Evolutionary conservation across 768 basidiomycete species (phyloP).

Genomic region (Naganishia randhawae): DNA sequence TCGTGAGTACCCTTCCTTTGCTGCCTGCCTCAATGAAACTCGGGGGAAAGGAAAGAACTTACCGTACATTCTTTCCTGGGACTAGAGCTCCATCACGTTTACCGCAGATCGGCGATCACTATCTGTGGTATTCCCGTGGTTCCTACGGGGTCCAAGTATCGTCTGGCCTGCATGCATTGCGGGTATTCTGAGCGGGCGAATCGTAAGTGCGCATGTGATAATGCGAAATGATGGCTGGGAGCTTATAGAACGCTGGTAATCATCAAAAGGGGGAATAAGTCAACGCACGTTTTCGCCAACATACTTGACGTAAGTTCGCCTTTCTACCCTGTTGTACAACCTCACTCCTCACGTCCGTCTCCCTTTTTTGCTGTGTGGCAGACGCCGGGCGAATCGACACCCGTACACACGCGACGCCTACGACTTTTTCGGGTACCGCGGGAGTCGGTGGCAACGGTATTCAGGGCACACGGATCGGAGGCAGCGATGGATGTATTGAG

Average conservation of each 20-base stretch:
- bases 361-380: neutral
- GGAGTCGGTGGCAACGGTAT: conserved; percentile 2
- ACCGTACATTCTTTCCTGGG: neutral
- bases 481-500: neutral
- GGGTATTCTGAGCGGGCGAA: neutral
- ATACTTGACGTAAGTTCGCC: neutral
- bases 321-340: no score
- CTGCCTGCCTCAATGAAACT: neutral
- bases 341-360: neutral
- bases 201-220: neutral
- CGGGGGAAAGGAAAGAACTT: neutral
- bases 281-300: neutral
- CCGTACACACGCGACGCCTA: conserved; percentile 4
- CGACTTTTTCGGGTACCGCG: neutral
- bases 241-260: no score
- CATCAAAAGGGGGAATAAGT: neutral
- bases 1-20: neutral
- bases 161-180: conserved; percentile 1
- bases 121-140: conserved; percentile 1
- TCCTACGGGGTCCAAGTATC: neutral
- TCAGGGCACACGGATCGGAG: conserved; percentile 1
- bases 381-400: neutral
- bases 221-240: neutral
- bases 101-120: neutral
- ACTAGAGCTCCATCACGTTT: neutral